Conservation (phyloP, 129 eudicot genomes). For the Kitagawia praeruptora region DNA sequence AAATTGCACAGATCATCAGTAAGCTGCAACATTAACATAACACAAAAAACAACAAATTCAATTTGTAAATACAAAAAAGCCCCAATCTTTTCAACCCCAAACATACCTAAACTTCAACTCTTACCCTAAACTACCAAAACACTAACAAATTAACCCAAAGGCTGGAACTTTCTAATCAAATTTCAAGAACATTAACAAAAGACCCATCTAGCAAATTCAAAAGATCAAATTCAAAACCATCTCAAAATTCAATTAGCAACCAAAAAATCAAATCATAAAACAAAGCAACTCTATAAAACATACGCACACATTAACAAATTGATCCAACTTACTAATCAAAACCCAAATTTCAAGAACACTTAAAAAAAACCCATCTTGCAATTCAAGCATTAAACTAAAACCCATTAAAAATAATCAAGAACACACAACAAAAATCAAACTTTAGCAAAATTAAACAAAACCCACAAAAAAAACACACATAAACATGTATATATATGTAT, state of each 20-base stretch:
- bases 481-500: background rate
- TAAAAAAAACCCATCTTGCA: background rate
- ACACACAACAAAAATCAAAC: background rate
- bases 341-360: background rate
- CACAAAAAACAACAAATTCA: background rate
- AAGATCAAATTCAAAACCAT: background rate
- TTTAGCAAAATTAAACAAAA: background rate
- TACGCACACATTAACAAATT: background rate
- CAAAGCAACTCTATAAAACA: background rate
- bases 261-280: background rate
- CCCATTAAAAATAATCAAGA: background rate
- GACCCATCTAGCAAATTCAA: background rate
- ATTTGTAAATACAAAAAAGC: background rate
- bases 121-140: background rate
- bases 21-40: background rate
- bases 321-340: background rate
- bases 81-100: background rate
- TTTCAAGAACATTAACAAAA: background rate
- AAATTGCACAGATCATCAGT: background rate
- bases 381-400: background rate
- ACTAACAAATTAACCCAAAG: background rate
- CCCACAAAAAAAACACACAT: background rate
- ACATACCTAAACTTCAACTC: background rate
- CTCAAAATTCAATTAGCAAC: background rate
- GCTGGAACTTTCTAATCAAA: background rate